Base-by-base conservation (phyloP, 345 rosid species). In the Anacardium occidentale region DNA sequence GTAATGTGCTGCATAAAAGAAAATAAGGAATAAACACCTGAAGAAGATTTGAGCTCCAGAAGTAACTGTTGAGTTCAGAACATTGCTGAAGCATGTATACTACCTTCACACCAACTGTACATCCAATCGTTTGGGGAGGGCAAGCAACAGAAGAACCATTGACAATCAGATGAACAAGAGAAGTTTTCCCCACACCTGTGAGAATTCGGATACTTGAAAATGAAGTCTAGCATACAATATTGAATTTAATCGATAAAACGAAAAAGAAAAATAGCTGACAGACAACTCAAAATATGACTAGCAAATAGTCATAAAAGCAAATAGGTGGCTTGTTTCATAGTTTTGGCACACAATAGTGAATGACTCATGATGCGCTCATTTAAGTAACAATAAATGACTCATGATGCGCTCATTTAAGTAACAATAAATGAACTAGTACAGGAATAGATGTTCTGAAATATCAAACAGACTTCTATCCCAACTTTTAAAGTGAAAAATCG, bases 31-130 rank as follows among this genome's bases (percentile, higher is more conserved):
- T 55, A 72, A 29, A 74, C 13, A 75, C 53, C 45, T 44, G 40
- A 37, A 62, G 47, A 82, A 70, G 55, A 52, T 48, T 54, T 56
- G n/a, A 82, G 70, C 72, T 62, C 54, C 12, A 65, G 62, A 47
- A 64, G 66, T 51, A 22, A 70, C 37, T 57, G 21, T 55, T 0
- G 57, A 77, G 66, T 52, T 40, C 64, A 45, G 29, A 34, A 63
- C 29, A 56, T 12, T 34, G 69, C 68, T 13, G 44, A 57, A 57
- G 32, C 20, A 14, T 21, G 44, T 53, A 71, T n/a, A 57, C 70
- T 82, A 95, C 99, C 98, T 91, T 96, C 74, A 96, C 97, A 76
- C 84, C 95, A 84, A 96, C 98, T 24, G 93, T 77, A 73, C 99
- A 96, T 77, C 99, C 99, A 80, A 96, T 79, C 13, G 99, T 96